Conservation (phyloP, 441 rosid genomes). For the Euphorbia schlechtendalii region DNA sequence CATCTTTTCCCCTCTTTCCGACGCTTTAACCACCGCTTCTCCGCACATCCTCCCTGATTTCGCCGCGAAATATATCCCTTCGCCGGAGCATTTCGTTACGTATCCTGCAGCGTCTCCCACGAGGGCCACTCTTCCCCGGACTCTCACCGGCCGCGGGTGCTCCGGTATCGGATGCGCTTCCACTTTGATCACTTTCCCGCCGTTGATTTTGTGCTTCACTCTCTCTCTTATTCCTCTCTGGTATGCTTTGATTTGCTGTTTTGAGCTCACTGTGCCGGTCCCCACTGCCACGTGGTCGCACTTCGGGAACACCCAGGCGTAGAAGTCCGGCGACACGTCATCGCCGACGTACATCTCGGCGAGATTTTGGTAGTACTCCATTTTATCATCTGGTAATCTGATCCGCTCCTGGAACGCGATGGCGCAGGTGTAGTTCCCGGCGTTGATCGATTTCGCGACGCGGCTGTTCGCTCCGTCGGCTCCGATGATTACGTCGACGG, state of each 20-base stretch:
- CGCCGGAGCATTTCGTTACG: conserved; percentile 53
- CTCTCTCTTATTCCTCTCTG: conserved; percentile 46
- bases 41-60: conserved; percentile 47
- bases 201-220: conserved; percentile 36
- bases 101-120: conserved; percentile 62
- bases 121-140: conserved; percentile 43
- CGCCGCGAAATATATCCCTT: conserved; percentile 62
- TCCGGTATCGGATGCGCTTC: conserved; percentile 65
- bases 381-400: conserved; percentile 47
- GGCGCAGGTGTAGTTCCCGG: conserved; percentile 49
- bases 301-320: conserved; percentile 65
- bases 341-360: conserved; percentile 62
- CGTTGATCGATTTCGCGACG: conserved; percentile 47
- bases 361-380: conserved; percentile 49
- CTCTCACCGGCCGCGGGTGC: conserved; percentile 45
- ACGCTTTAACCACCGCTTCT: conserved; percentile 41
- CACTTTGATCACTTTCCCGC: conserved; percentile 51
- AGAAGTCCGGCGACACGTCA: conserved; percentile 68
- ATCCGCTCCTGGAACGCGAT: conserved; percentile 67
- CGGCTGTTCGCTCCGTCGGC: conserved; percentile 66
- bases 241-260: conserved; percentile 32
- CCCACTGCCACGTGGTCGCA: conserved; percentile 76
- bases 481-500: conserved; percentile 52
- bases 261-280: conserved; percentile 43
- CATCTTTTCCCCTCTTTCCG: conserved; percentile 35